Evolutionary conservation across 305 asterid species (phyloP).

Genomic region (Striga hermonthica): DNA sequence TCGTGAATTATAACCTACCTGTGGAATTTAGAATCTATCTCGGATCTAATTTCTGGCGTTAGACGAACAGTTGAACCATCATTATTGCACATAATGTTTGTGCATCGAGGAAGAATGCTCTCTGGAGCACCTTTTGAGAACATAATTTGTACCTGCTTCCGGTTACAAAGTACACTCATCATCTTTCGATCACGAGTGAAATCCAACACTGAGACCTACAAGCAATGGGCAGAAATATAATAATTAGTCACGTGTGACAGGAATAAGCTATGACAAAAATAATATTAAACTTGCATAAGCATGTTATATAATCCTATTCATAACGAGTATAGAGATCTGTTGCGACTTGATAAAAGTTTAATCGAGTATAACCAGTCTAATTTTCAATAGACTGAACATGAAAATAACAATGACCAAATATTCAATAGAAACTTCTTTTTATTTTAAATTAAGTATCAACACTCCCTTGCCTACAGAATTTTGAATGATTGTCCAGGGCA

Average conservation of each 20-base stretch:
- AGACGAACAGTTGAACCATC: constrained; percentile 82
- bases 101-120: constrained; percentile 89
- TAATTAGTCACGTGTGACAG: constrained; percentile 20
- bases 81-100: constrained; percentile 81
- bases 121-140: constrained; percentile 99
- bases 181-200: constrained; percentile 98
- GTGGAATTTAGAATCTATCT: constrained; percentile 74
- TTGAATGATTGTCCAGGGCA: too few relatives aligned
- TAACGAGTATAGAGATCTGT: constrained; percentile 3
- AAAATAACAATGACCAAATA: constrained; percentile 6
- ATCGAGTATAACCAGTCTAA: constrained; percentile 2
- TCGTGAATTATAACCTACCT: constrained; percentile 45
- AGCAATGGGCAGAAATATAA: constrained; percentile 25
- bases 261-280: constrained; percentile 5
- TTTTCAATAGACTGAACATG: constrained; percentile 21
- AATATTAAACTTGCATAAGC: background rate
- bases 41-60: constrained; percentile 73
- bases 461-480: too few relatives aligned
- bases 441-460: too few relatives aligned
- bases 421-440: background rate
- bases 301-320: constrained; percentile 16
- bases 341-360: background rate
- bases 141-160: constrained; percentile 91
- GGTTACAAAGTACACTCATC: constrained; percentile 99
- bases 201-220: constrained; percentile 85